Conservation (phyloP, 2,329 filamentous ascomycete species). For the Zymoseptoria pseudotritici region DNA sequence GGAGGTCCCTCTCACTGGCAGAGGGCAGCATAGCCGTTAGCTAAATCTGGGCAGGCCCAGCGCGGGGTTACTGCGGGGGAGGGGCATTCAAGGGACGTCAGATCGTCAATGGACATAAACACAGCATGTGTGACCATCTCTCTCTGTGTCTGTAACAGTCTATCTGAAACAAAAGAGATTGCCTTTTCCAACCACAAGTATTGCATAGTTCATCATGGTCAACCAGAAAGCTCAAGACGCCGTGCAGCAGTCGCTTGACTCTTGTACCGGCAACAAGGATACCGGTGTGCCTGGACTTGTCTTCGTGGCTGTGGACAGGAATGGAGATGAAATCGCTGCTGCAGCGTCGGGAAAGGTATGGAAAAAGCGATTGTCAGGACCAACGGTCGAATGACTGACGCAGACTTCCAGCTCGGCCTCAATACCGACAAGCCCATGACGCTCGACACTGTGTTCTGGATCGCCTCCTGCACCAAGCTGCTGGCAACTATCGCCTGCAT, state of each 20-base stretch:
- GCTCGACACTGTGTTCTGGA: conserved; percentile 54
- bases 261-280: conserved; percentile 22
- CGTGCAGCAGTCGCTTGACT: conserved; percentile 33
- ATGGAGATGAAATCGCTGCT: conserved; percentile 36
- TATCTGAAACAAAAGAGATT: not conserved
- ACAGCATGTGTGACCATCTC: not conserved
- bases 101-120: not conserved
- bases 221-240: conserved; percentile 27
- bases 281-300: conserved; percentile 37
- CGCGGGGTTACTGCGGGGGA: not conserved
- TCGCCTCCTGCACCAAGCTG: conserved; percentile 45
- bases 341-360: conserved; percentile 34
- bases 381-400: not conserved
- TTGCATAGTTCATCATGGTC: conserved; percentile 15
- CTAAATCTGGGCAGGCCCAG: not conserved
- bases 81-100: not conserved
- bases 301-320: conserved; percentile 40
- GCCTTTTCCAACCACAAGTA: not conserved
- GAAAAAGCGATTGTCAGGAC: not conserved
- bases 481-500: conserved; percentile 39
- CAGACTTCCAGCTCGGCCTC: conserved; percentile 23
- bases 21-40: not conserved
- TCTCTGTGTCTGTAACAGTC: not conserved
- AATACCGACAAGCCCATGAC: conserved; percentile 46
- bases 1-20: not conserved